Conservation (phyloP, 352 stramenopile species). For the Phytophthora litchii region DNA sequence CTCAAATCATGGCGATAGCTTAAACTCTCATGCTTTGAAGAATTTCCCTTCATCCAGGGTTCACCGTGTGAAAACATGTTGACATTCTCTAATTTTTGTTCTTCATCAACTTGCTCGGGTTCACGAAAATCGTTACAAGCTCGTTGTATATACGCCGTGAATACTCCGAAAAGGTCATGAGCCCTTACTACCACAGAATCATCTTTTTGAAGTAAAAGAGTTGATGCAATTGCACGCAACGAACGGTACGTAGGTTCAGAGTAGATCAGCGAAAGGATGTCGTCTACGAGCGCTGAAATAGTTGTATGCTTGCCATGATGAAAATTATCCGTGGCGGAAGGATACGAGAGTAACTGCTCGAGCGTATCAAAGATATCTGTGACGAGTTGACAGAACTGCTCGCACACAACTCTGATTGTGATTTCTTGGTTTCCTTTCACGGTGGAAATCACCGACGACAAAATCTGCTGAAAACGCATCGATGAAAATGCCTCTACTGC, state of each 20-base stretch:
- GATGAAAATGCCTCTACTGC: constrained; percentile 5
- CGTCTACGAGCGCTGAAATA: constrained; percentile 8
- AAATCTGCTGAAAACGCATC: constrained; percentile 6
- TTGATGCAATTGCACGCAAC: not conserved
- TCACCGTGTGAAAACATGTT: not conserved
- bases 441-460: not conserved
- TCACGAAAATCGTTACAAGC: not conserved
- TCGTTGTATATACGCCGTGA: not conserved
- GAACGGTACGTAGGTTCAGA: constrained; percentile 8
- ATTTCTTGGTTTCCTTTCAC: not conserved
- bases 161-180: constrained; percentile 1
- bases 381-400: constrained; percentile 6
- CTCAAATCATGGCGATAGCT: not conserved
- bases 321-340: not conserved
- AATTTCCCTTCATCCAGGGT: not conserved
- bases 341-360: not conserved
- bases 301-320: not conserved
- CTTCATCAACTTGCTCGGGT: not conserved
- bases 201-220: constrained; percentile 4
- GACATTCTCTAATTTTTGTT: not conserved
- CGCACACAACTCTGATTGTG: not conserved
- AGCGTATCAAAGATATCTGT: constrained; percentile 4
- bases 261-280: constrained; percentile 18
- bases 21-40: not conserved
- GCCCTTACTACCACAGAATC: not conserved